Percentiles rank a stretch among this genome's conserved stretches.
Evolutionary conservation across 192 early-diverging fungal species (phyloP).

Genomic region (Backusella australiensis): DNA sequence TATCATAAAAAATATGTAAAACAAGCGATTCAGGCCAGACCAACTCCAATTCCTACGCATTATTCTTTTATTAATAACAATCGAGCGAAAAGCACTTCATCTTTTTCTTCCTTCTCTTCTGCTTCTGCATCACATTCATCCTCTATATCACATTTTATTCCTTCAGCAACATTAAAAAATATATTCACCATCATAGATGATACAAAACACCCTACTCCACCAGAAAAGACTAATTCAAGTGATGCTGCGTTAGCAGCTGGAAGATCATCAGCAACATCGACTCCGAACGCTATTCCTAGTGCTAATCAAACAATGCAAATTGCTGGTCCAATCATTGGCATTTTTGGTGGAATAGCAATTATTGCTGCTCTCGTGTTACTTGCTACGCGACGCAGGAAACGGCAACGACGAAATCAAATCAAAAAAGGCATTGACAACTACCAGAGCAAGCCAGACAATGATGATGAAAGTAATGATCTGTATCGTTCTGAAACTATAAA

Average conservation of each 20-base stretch:
- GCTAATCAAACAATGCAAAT: conserved; percentile 1
- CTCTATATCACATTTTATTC: background rate
- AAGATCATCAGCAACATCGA: background rate
- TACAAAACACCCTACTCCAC: background rate
- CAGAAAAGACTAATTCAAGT: background rate
- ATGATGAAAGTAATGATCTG: background rate
- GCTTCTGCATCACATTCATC: background rate
- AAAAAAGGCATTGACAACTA: background rate
- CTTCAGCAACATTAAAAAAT: background rate
- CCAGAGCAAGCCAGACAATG: background rate
- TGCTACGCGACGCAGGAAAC: background rate
- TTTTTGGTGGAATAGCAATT: background rate
- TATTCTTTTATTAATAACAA: background rate
- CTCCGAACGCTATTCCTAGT: background rate
- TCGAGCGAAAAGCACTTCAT: background rate
- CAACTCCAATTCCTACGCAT: background rate
- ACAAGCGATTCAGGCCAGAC: background rate
- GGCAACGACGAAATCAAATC: background rate
- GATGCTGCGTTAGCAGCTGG: background rate
- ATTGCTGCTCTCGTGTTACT: background rate
- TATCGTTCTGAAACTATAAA: background rate
- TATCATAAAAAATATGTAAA: conserved; percentile 5
- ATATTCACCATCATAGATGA: background rate
- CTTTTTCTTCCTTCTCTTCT: background rate
- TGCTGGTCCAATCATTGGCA: background rate